Evolutionary conservation across 2,329 filamentous ascomycete genomes (phyloP).

Genomic region (Venturia aucupariae): DNA sequence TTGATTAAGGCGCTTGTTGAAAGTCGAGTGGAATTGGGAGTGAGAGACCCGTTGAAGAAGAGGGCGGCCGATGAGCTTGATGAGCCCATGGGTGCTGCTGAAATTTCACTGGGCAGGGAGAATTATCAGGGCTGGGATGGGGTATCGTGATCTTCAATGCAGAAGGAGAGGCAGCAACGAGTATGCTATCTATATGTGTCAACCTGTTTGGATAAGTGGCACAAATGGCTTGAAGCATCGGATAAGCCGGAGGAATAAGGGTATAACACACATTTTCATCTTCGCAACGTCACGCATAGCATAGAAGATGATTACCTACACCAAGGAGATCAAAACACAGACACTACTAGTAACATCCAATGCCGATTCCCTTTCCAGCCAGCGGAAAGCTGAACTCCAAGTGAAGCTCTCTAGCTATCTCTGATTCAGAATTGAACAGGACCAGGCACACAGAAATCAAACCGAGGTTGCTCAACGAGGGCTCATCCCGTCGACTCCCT

Average conservation of each 20-base stretch:
- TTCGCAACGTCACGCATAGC: no score
- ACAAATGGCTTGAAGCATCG: background rate
- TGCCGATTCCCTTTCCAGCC: no score
- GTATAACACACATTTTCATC: background rate
- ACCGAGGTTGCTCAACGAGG: background rate
- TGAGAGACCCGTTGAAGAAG: conserved; percentile 10
- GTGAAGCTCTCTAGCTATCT: no score
- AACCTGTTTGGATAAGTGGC: background rate
- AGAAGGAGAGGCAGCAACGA: background rate
- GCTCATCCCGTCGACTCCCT: background rate
- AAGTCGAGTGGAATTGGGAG: conserved; percentile 18
- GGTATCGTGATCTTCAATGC: background rate
- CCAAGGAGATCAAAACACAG: no score
- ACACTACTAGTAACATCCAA: no score
- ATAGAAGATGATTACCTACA: no score
- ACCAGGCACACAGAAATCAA: no score
- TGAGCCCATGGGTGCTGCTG: background rate
- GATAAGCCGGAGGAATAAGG: background rate
- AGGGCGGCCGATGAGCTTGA: background rate
- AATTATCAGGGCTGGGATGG: background rate
- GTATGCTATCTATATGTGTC: background rate
- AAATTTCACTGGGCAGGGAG: background rate
- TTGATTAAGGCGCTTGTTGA: conserved; percentile 30
- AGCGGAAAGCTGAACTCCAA: no score
- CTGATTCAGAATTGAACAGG: no score